Base-by-base conservation (phyloP, 2,329 filamentous ascomycete genomes). In the Fusarium devonianum region DNA sequence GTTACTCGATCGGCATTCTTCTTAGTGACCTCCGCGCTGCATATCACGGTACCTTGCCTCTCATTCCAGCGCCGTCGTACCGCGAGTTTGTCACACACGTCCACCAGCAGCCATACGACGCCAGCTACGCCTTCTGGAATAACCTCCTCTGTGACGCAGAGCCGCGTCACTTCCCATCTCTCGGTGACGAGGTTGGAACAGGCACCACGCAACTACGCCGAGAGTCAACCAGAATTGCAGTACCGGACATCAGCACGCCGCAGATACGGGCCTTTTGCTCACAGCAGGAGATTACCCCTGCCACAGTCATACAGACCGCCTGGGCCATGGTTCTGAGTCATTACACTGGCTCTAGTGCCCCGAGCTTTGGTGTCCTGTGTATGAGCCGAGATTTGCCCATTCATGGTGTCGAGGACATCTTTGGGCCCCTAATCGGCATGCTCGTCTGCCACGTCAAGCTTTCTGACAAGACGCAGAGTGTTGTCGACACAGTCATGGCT, bases 381-480 rank as follows among this genome's bases (percentile, higher is more conserved):
- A 79, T 78, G 0, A 81, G 81, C 2, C 72, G 82, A 11, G 80
- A 84, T 50, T 71, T 77, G 4, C 74, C 78, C 1, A 68, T 84
- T 1, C 66, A 71, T 3, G 73, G 74, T 1, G 76, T 83, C 9
- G 71, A 77, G 3, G 69, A 76, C 3, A 74, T 79, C 2, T 73
- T 79, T 9, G 81, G 82, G 0, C 71, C 75, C 8, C 78, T 82
- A 36, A 78, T 83, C 49, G 82, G 81, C 43, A 81, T 83, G 74
- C 36, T 39, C 7, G 36, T 39, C 16, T 39, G 41, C 17, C 49
- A 41, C 11, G 49, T 48, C 11, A n/a, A 42, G 1, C 49, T 52
- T 16, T 46, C 36, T 10, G n/a, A 41, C 21, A 38, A 41, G 5
- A 17, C n/a, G 11, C 22, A 45, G 29, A 45, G 28, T 10, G 10